Evolutionary conservation across 164 flowering plant species (phyloP), one percentile per base, ranked within the genome.

Genomic region (Sedum album): DNA sequence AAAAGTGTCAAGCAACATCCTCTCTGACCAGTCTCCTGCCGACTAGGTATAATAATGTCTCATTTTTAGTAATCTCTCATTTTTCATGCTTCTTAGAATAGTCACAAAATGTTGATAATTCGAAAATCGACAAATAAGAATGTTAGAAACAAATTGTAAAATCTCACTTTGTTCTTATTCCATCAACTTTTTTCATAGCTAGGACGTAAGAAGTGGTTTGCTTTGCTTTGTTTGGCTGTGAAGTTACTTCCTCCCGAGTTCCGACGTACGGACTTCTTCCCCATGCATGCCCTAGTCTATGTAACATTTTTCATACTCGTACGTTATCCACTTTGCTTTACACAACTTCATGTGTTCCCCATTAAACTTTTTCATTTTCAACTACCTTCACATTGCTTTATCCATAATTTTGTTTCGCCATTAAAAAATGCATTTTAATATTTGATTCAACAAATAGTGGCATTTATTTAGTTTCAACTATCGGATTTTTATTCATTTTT

Each of bases 251-350:
- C 30, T 55, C 61, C 61, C 61, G 61, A 31, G 6, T 55, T 55
- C 61, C 61, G 17, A 55, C 61, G 61, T 55, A 55, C 61, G 31
- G 61, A 55, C 61, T 55, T 13, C 61, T 55, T 25, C 31, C 61
- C 61, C 60, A 42, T 42, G 53, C 61, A 55, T 6, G 14, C 61
- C 61, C 31, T 55, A 21, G 11, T 21, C 57, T 49, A 21, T 21
- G 25, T 49, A 55, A 55, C 26, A 55, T 55, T 55, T n/a, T 55
- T 55, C 62, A 57, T 31, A 25, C 31, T 25, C 61, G 30, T 55
- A 55, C 31, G 30, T 21, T 55, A 55, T 55, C 4, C 61, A 55
- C 61, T 55, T 55, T n/a, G 57, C 62, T 57, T 57, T 57, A 30
- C 62, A 53, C 60, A 20, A 55, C 60, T 55, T 55, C 60, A 25